Base-by-base conservation (phyloP, 306 rosid species). In the Dalbergia oliveri region DNA sequence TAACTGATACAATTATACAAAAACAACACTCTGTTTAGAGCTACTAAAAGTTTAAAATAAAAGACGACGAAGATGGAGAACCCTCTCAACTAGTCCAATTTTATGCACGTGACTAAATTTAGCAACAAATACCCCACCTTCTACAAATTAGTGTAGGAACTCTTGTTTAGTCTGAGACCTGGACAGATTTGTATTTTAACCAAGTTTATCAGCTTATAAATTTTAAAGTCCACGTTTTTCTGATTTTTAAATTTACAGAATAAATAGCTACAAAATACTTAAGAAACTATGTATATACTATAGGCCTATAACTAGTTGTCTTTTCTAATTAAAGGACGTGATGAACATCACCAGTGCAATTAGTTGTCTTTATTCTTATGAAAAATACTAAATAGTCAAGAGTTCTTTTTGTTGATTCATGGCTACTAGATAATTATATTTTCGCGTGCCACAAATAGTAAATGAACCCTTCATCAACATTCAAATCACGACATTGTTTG, bases 401-500 rank as follows among this genome's bases (percentile, higher is more conserved):
- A 26, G 1, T 26, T 26, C 3, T 26, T 26, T 26, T 26, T 26
- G 31, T 26, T 26, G 31, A 26, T 26, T 26, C 31, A 26, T 26
- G 31, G 31, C 3, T 26, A 26, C 31, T 1, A 26, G 3, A 26
- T 26, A 26, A 26, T 26, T 26, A 26, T 26, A n/a, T 54, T 15
- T 2, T 14, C n/a, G 34, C 21, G 8, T 11, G 51, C 15, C 63
- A 76, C 51, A 49, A 15, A 73, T n/a, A 31, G 31, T 50, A 64
- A 18, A 23, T 18, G 37, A 10, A 14, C 43, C 65, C 41, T 77
- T 26, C 34, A 66, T 18, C 9, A 66, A 54, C 6, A 54, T 54
- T 16, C 26, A 15, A 54, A 77, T 67, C 21, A 8, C 31, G 61
- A 56, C 68, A 47, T 56, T 68, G 54, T 77, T 18, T 54, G 74